Base-by-base conservation (phyloP, 2,329 filamentous ascomycete species). In the Zasmidium citrigriseum region DNA sequence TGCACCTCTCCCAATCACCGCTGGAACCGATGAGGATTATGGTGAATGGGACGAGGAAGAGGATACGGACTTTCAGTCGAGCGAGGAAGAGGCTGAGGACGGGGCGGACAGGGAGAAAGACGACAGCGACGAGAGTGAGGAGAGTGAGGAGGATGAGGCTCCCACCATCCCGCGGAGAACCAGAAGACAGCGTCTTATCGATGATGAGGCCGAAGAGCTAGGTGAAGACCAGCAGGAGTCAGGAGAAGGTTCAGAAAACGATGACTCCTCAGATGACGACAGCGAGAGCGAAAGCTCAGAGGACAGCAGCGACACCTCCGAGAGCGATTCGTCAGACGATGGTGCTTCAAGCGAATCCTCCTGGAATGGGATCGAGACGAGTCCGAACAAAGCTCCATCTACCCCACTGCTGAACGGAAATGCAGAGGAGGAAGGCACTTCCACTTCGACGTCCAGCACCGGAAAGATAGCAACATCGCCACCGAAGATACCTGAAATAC, bases 1-100 rank as follows among this genome's bases (percentile, higher is more conserved):
- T 16, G 71, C 77, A 47, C 75, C 52, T 18, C 18, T 57, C 7
- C 52, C 50, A 46, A 47, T 25, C 7, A 25, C 14, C 16, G 65
- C 82, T 1, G 71, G 73, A 41, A 62, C 66, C 27, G 57, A 66
- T 41, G 67, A 67, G 16, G 61, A 64, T 11, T 61, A 62, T 34
- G 62, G 58, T 9, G 67, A 64, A n/a, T 60, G 64, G 10, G 59
- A 63, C 29, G 54, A 60, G 23, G 60, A 66, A 14, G 58, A 66
- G 14, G 54, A 61, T 25, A 61, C 60, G 47, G 61, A 61, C 25
- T 55, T 56, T 4, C n/a, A n/a, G n/a, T n/a, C n/a, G n/a, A n/a
- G n/a, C n/a, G n/a, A 60, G 14, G 53, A 62, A 12, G 66, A 61
- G 5, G 60, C 57, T 14, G 64, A 63, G 16, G 58, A 61, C 11